Evolutionary conservation across 768 basidiomycete species (phyloP).

Genomic region (Erythrobasidium yunnanense): DNA sequence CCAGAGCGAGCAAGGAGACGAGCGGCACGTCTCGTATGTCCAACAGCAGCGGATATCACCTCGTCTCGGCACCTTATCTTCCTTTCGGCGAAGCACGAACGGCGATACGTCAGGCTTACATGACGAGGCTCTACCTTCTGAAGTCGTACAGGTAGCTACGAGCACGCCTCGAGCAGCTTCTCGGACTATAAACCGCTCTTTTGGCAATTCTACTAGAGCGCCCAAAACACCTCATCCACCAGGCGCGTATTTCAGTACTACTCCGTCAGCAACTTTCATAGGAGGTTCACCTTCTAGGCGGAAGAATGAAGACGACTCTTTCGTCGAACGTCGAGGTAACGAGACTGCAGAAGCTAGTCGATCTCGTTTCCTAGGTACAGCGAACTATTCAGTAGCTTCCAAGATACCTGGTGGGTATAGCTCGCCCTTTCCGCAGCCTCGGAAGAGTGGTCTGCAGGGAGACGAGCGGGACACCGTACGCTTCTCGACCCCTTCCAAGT

Average conservation of each 20-base stretch:
- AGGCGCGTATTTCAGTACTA: neutral
- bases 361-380: no score
- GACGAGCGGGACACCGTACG: neutral
- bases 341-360: neutral
- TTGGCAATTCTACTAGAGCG: neutral
- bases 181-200: neutral
- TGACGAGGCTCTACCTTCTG: neutral
- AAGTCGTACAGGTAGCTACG: neutral
- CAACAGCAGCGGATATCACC: neutral
- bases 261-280: neutral
- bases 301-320: neutral
- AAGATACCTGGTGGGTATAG: conserved; percentile 13
- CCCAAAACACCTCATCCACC: conserved; percentile 6
- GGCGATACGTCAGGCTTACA: neutral
- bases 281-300: neutral
- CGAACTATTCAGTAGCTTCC: no score
- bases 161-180: neutral
- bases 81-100: no score
- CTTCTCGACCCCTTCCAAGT: neutral
- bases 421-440: conserved; percentile 12
- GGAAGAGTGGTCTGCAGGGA: neutral
- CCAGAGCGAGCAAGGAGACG: no score
- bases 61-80: neutral
- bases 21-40: no score
- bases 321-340: neutral